Conservation (phyloP, 2,329 filamentous ascomycete species). For the Stachybotrys echinatus region DNA sequence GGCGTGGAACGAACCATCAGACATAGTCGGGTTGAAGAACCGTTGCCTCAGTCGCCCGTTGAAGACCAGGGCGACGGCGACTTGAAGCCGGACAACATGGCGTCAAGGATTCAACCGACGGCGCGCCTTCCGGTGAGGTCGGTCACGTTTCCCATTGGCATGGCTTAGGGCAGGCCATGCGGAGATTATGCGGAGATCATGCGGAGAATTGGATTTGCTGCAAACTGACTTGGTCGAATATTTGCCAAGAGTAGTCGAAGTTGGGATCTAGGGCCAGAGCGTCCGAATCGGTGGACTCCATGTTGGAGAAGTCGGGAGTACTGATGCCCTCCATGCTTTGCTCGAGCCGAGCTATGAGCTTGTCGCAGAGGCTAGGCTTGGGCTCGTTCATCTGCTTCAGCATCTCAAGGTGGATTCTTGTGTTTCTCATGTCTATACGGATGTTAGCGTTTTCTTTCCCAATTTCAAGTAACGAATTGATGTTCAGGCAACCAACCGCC, state of each 20-base stretch:
- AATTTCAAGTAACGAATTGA: no score
- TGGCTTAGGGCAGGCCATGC: no score
- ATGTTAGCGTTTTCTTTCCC: neutral
- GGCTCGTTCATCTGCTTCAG: constrained; percentile 2
- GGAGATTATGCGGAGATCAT: neutral
- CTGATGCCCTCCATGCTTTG: constrained; percentile 4
- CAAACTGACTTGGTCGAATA: constrained; percentile 5
- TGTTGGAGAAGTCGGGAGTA: constrained; percentile 3
- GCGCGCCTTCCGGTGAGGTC: no score
- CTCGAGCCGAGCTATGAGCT: constrained; percentile 4
- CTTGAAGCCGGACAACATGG: no score
- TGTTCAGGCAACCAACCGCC: no score
- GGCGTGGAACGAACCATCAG: neutral
- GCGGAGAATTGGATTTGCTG: constrained; percentile 3
- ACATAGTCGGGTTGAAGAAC: neutral
- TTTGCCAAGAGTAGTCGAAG: constrained; percentile 6
- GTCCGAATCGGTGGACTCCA: neutral
- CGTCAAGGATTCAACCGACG: no score
- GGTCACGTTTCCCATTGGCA: no score
- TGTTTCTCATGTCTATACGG: constrained; percentile 3
- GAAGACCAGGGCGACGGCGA: no score
- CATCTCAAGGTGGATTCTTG: constrained; percentile 6
- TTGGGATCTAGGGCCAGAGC: neutral
- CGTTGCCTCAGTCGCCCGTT: no score
- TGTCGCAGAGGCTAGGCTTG: constrained; percentile 1